These are phyloP conservation scores for Phyllosticta capitalensis DNA, from an alignment of 2,329 filamentous ascomycete genomes.

Conservation along the genomic window DNA sequence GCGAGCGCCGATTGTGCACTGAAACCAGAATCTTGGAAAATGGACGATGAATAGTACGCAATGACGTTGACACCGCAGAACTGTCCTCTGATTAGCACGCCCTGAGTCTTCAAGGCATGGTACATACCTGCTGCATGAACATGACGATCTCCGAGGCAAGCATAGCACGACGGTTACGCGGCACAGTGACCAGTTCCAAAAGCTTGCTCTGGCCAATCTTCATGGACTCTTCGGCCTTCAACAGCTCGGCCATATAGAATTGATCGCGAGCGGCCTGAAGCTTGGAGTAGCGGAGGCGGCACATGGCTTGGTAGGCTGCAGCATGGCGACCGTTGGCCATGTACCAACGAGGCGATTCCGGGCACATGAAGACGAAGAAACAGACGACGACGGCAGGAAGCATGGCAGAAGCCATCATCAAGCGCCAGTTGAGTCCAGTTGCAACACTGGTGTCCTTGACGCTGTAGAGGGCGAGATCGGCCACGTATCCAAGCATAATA, in stretches of 20 bases:
- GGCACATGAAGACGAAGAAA: conserved; percentile 19
- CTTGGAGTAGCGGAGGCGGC: conserved; percentile 43
- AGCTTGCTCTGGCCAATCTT: conserved; percentile 23
- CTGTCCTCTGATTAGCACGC: conserved; percentile 4
- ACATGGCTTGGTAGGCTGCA: conserved; percentile 30
- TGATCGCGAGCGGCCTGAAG: conserved; percentile 46
- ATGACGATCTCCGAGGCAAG: conserved; percentile 24
- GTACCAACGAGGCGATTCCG: conserved; percentile 19
- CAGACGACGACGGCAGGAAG: conserved; percentile 20
- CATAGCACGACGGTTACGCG: conserved; percentile 21
- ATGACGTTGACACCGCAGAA: conserved; percentile 24
- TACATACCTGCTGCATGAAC: conserved; percentile 23
- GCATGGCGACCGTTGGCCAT: conserved; percentile 19
- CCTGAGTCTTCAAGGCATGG: neutral
- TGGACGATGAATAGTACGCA: conserved; percentile 21
- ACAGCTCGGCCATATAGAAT: conserved; percentile 36
- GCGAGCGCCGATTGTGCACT: conserved; percentile 22
- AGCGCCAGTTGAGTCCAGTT: conserved; percentile 20
- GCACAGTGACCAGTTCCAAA: conserved; percentile 20
- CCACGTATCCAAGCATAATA: conserved; percentile 20
- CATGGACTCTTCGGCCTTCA: conserved; percentile 26
- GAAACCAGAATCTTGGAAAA: conserved; percentile 25
- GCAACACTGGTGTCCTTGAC: conserved; percentile 16
- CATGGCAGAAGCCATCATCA: conserved; percentile 22
- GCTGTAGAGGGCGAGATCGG: conserved; percentile 18